Base-by-base conservation (phyloP, 148 eudicot species). In the Cornus controversa region DNA sequence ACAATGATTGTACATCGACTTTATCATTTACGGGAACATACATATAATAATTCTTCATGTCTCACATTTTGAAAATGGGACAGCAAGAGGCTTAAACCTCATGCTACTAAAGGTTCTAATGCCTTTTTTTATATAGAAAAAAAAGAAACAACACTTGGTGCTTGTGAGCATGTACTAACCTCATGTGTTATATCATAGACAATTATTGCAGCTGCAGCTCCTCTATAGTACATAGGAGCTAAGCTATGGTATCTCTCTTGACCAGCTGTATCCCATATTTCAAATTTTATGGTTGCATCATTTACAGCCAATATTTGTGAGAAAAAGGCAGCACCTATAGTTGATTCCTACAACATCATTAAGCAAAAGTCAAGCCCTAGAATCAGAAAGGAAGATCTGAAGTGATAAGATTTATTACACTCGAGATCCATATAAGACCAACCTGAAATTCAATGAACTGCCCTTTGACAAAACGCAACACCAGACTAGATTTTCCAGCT, bases 201-300 rank as follows among this genome's bases (percentile, higher is more conserved):
- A 58, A 83, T 69, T 64, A 79, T 54, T 20, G 81, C 81, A 50
- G 81, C 81, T 50, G 81, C 81, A 53, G 81, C 77, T 45, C 81
- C 81, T 79, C 81, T 66, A 2, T 79, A 79, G 75, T 79, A 79
- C 81, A 79, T 79, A 18, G 81, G 81, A 66, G 81, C 81, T 67
- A 65, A 64, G 79, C 84, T 82, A 62, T 83, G 85, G 69, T 83
- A 83, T 72, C 85, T 79, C 65, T 83, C 85, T 68, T 83, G 85
- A 37, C 85, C 85, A 18, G 85, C 85, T 2, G 85, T 83, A 63
- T 83, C 85, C 85, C 85, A 83, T 22, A 83, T 83, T 71, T 83
- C 85, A 76, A 83, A 83, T 68, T 83, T 83, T 73, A 83, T 72
- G 27, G 82, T 83, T 20, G 80, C 82, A 31, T 83, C 82, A 54